Evolutionary conservation across 305 asterid genomes (phyloP), one percentile per base, ranked within the genome.

Genomic region (Solanum chacoense): DNA sequence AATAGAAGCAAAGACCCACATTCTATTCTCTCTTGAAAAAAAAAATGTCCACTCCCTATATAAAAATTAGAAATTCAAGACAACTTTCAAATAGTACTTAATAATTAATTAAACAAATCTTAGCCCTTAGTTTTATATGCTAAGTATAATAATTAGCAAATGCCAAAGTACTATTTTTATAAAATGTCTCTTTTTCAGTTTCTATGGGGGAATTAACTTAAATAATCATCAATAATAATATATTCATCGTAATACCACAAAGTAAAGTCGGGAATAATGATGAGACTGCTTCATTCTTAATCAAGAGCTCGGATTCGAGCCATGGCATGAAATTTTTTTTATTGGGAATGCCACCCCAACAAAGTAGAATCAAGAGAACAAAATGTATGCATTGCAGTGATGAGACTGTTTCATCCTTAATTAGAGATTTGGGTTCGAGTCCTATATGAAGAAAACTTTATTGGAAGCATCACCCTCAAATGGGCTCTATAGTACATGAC

Each of bases 1-100:
- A 84, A 84, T 84, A 84, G 74, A 31, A 84, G 75, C 87, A 84
- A 55, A 76, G 45, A 84, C 87, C 87, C 87, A 84, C 87, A 84
- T 84, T 84, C 87, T 55, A 84, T 84, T 84, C 87, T 32, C 74
- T 55, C 87, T 55, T 6, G 69, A 26, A 45, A 18, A 81, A 5
- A 45, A 81, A 26, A 40, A 2, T 34, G 37, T 59, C 20, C 85
- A 80, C 69, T 42, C 26, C 69, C 85, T 81, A 81, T 81, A 81
- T 24, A 81, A 84, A 84, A 84, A 20, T 83, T 84, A 55, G 42
- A 11, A 34, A 84, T 84, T 40, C 87, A 55, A 84, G 74, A 84
- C 32, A 50, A 84, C 42, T 84, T 84, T 55, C 74, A 55, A 84
- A 84, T 84, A 55, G 31, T 24, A 35, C 3, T 77, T 3, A 35